Percentiles rank a stretch among this genome's conserved stretches.
phyloP scores from a whole-genome alignment of 2,329 filamentous ascomycete genomes.

The Fusarium gaditjirri region DNA sequence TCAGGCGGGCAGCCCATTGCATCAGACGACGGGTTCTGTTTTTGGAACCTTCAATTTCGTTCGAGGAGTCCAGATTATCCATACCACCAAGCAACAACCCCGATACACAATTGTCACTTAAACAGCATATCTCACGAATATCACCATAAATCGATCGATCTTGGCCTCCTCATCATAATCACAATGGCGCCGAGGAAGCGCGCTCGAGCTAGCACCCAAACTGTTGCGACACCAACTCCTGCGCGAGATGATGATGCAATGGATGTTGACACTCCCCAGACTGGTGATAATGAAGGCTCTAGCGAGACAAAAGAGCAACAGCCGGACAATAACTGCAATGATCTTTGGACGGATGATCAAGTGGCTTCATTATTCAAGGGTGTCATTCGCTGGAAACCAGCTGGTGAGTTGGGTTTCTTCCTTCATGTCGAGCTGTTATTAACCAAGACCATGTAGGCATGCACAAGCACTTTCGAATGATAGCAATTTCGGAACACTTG shows the following conservation, averaged over 20 bases:
- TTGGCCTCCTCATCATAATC: not conserved
- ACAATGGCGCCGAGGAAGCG: constrained; percentile 78
- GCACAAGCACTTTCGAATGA: constrained; percentile 94
- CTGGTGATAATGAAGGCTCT: constrained; percentile 58
- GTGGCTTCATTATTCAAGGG: constrained; percentile 92
- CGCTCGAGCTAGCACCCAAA: constrained; percentile 63
- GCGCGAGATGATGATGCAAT: constrained; percentile 68
- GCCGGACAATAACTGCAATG: constrained; percentile 55
- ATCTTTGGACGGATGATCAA: constrained; percentile 95
- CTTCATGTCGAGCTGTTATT: constrained; percentile 5
- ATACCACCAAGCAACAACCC: not conserved
- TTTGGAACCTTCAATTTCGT: constrained; percentile 13
- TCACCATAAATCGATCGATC: not conserved
- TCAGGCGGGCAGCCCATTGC: not conserved
- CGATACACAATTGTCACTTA: not conserved
- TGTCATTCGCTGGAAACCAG: constrained; percentile 96
- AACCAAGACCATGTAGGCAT: constrained; percentile 67
- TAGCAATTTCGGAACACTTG: constrained; percentile 83
- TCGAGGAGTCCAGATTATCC: not conserved
- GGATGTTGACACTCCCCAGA: constrained; percentile 67
- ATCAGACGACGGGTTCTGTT: not conserved
- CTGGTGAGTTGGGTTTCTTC: constrained; percentile 64
- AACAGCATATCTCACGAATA: not conserved
- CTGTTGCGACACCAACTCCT: constrained; percentile 67
- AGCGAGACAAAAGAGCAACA: constrained; percentile 39